These are phyloP conservation scores for Stephania yunnanensis DNA, from an alignment of 164 flowering plant species.

Conservation along the genomic window DNA sequence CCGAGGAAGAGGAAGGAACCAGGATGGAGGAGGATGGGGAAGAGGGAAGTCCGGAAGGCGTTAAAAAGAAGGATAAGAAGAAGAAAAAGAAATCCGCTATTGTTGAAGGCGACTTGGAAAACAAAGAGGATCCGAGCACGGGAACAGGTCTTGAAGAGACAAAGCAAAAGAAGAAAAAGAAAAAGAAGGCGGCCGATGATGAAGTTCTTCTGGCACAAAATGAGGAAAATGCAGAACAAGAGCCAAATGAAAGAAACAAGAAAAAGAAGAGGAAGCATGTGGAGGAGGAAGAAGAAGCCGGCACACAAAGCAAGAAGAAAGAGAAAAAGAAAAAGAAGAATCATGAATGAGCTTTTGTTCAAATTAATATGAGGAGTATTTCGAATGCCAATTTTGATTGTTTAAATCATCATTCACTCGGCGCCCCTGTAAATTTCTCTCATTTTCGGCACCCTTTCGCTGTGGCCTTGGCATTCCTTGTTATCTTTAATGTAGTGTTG, in stretches of 20 bases:
- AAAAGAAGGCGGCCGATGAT: constrained; percentile 28
- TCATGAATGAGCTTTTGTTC: background rate
- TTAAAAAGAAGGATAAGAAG: constrained; percentile 45
- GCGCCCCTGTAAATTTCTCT: background rate
- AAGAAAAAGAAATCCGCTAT: constrained; percentile 25
- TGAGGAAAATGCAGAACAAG: constrained; percentile 19
- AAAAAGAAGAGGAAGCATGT: constrained; percentile 51
- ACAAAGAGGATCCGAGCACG: constrained; percentile 1
- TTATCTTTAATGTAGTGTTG: background rate
- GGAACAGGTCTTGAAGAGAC: constrained; percentile 18
- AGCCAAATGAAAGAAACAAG: constrained; percentile 24
- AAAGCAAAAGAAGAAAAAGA: constrained; percentile 20
- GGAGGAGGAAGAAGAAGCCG: constrained; percentile 31
- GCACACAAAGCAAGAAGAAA: constrained; percentile 30
- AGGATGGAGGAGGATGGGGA: constrained; percentile 11
- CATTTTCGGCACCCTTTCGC: background rate
- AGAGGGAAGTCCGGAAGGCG: constrained; percentile 21
- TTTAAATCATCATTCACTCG: background rate
- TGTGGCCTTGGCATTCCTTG: background rate
- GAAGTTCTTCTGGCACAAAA: constrained; percentile 1
- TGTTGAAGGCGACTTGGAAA: constrained; percentile 15
- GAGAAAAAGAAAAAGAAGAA: constrained; percentile 48
- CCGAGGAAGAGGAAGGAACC: constrained; percentile 19
- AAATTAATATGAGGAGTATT: background rate
- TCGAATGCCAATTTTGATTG: background rate